Evolutionary conservation across 805 yeast species (phyloP).

Genomic region (Scheffersomyces spartinae): DNA sequence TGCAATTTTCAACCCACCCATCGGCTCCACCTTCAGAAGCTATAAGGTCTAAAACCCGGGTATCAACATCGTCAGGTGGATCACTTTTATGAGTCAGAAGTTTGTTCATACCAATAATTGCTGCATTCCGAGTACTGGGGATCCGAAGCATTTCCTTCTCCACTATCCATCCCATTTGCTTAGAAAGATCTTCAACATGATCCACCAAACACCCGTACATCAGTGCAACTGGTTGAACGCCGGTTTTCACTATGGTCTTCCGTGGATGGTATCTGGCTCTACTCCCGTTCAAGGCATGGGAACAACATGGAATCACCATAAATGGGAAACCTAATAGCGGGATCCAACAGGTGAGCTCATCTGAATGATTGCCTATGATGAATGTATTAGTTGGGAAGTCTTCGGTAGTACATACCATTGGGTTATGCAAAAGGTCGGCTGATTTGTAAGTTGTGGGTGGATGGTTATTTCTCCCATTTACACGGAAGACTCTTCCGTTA

Average conservation of each 20-base stretch:
- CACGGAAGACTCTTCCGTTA: constrained; percentile 51
- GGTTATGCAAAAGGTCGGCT: no score
- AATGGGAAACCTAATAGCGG: constrained; percentile 82
- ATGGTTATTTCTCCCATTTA: no score
- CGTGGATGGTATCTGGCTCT: constrained; percentile 52
- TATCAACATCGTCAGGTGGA: constrained; percentile 19
- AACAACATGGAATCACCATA: constrained; percentile 91
- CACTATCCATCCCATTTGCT: constrained; percentile 68
- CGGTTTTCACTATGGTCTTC: constrained; percentile 5
- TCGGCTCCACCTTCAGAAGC: constrained; percentile 80
- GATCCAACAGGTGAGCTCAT: constrained; percentile 91
- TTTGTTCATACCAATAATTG: constrained; percentile 56
- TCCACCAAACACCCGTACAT: constrained; percentile 81
- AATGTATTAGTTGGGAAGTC: constrained; percentile 66
- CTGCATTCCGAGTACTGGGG: constrained; percentile 91
- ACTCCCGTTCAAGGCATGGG: constrained; percentile 75
- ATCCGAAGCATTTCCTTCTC: constrained; percentile 82
- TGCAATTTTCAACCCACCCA: constrained; percentile 78
- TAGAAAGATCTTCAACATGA: constrained; percentile 63
- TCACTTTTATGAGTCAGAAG: no score
- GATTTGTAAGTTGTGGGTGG: constrained; percentile 6
- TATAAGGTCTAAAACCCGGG: constrained; percentile 45
- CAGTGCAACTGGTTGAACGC: constrained; percentile 28
- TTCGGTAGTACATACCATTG: constrained; percentile 45
- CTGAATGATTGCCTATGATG: constrained; percentile 89